Conservation (phyloP, 148 eudicot genomes). For the Rhododendron williamsianum region DNA sequence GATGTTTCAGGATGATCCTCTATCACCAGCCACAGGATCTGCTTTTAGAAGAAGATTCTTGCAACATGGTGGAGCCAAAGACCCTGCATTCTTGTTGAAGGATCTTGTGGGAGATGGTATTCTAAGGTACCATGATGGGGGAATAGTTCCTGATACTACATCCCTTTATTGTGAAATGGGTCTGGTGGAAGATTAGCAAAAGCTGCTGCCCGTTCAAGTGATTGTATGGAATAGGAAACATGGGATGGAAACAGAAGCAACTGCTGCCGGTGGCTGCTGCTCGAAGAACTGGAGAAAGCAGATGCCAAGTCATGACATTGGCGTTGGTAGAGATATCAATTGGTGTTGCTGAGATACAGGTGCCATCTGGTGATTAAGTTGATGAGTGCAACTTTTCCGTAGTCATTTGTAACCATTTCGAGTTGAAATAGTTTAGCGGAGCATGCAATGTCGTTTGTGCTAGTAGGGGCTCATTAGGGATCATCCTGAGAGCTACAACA, state of each 20-base stretch:
- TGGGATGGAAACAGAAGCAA: background rate
- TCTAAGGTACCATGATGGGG: conserved; percentile 45
- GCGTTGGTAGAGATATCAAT: background rate
- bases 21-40: conserved; percentile 65
- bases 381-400: background rate
- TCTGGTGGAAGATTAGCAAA: conserved; percentile 12
- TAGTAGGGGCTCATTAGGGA: background rate
- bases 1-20: conserved; percentile 70
- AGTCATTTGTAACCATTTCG: background rate
- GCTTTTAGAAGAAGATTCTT: conserved; percentile 69
- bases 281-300: background rate
- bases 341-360: background rate
- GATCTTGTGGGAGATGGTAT: conserved; percentile 61
- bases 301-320: background rate
- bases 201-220: background rate
- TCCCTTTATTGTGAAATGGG: conserved; percentile 60
- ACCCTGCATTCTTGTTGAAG: conserved; percentile 53
- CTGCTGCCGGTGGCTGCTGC: background rate
- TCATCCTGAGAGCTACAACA: background rate
- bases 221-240: background rate
- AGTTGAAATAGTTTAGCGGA: background rate
- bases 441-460: background rate
- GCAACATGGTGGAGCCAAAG: conserved; percentile 90
- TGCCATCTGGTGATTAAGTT: background rate
- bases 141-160: conserved; percentile 69